These are phyloP conservation scores for Claviceps pazoutovae DNA, from an alignment of 2,329 filamentous ascomycete species.

Conservation along the genomic window DNA sequence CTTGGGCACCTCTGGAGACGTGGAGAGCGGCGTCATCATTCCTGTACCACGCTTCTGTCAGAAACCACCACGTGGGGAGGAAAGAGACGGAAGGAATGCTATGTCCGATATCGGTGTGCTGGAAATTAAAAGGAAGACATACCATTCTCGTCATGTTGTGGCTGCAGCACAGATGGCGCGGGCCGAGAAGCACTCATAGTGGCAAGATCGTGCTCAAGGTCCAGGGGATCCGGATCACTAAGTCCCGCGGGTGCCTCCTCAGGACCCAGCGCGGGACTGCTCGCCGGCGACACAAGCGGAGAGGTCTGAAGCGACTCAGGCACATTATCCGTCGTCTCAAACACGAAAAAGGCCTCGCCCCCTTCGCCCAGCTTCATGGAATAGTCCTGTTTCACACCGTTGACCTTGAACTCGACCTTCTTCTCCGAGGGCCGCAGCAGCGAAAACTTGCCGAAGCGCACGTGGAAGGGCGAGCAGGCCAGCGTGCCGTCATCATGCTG, in stretches of 20 bases:
- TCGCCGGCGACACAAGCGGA: slow-evolving; percentile 78
- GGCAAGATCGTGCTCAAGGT: slow-evolving; percentile 38
- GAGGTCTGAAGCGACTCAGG: slow-evolving; percentile 92
- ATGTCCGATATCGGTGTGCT: too few species aligned
- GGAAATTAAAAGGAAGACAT: slow-evolving; percentile 4
- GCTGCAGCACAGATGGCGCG: slow-evolving; percentile 27
- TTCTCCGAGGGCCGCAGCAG: slow-evolving; percentile 90
- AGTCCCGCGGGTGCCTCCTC: slow-evolving; percentile 24
- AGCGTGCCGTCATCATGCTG: slow-evolving; percentile 86
- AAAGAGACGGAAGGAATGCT: too few species aligned
- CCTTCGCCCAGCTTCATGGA: slow-evolving; percentile 97
- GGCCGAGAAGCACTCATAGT: slow-evolving; percentile 25
- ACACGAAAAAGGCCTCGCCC: slow-evolving; percentile 97
- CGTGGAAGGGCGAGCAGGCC: slow-evolving; percentile 92
- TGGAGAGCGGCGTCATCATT: slow-evolving; percentile 37
- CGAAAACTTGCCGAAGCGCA: slow-evolving; percentile 97
- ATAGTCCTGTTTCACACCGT: slow-evolving; percentile 80
- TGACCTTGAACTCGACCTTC: slow-evolving; percentile 96
- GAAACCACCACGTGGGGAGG: too few species aligned
- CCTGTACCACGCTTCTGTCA: slow-evolving; percentile 17
- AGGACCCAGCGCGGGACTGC: slow-evolving; percentile 56
- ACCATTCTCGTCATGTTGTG: slow-evolving; percentile 17
- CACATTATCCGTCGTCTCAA: slow-evolving; percentile 84
- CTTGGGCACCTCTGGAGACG: slow-evolving; percentile 35
- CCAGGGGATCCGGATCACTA: slow-evolving; percentile 56